These are phyloP conservation scores for Sanguinoderma infundibulare DNA, from an alignment of 1,284 basidiomycete genomes.

Conservation along the genomic window DNA sequence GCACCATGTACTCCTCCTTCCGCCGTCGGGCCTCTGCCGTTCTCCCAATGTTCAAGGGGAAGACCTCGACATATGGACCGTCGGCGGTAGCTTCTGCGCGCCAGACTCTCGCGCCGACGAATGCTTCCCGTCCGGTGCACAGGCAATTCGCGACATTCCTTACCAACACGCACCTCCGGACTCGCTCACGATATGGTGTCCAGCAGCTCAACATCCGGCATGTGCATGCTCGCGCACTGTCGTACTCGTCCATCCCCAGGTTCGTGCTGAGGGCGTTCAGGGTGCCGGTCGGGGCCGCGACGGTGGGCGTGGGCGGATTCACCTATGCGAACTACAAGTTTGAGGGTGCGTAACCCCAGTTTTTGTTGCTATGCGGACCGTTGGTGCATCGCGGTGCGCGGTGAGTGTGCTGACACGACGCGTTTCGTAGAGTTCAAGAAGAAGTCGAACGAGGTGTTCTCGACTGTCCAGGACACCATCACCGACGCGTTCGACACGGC, in stretches of 20 bases:
- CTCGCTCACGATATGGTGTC: slow-evolving; percentile 51
- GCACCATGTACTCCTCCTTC: slow-evolving; percentile 49
- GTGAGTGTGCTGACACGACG: neutral
- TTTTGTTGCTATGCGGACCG: neutral
- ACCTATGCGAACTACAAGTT: slow-evolving; percentile 95
- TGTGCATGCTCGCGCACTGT: slow-evolving; percentile 76
- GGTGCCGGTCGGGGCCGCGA: slow-evolving; percentile 84
- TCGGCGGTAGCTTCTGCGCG: slow-evolving; percentile 19
- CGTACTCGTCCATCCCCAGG: slow-evolving; percentile 82
- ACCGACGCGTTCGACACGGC: slow-evolving; percentile 69
- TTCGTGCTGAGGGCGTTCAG: slow-evolving; percentile 85
- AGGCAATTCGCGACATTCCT: slow-evolving; percentile 62
- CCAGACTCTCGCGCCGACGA: slow-evolving; percentile 37
- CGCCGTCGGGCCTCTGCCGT: slow-evolving; percentile 45
- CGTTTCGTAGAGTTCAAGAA: slow-evolving; percentile 64
- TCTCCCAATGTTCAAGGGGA: slow-evolving; percentile 50
- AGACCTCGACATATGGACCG: slow-evolving; percentile 55
- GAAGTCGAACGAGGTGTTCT: slow-evolving; percentile 68
- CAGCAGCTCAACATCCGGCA: slow-evolving; percentile 54
- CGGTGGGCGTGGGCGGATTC: slow-evolving; percentile 87
- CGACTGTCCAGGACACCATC: slow-evolving; percentile 68
- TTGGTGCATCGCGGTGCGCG: neutral
- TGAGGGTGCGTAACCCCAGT: slow-evolving; percentile 68
- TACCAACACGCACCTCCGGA: slow-evolving; percentile 43
- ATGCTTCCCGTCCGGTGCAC: slow-evolving; percentile 47